These are phyloP conservation scores for Terana coerulea DNA, from an alignment of 768 basidiomycete genomes.

Conservation along the genomic window DNA sequence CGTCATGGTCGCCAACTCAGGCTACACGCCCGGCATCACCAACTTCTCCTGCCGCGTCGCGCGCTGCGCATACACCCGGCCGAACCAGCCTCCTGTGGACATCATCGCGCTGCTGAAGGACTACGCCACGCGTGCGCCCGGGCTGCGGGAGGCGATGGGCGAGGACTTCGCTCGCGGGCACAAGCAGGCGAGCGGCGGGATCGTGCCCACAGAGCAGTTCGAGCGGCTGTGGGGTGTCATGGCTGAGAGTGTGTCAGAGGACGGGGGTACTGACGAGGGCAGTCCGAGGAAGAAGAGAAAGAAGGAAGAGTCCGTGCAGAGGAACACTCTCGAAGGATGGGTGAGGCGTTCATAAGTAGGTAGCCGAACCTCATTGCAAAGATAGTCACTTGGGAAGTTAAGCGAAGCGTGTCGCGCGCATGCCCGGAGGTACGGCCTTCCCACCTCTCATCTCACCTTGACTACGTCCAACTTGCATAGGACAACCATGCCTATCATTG, in stretches of 20 bases:
- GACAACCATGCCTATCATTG: too few relatives aligned
- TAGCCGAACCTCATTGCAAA: too few relatives aligned
- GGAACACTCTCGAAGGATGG: slow-evolving; percentile 25
- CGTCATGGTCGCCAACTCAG: slow-evolving; percentile 37
- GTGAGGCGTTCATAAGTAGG: slow-evolving; percentile 8
- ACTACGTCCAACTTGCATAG: too few relatives aligned
- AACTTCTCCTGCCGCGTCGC: slow-evolving; percentile 43
- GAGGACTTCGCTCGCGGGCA: slow-evolving; percentile 45
- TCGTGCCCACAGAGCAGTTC: slow-evolving; percentile 29
- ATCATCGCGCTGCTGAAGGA: slow-evolving; percentile 12
- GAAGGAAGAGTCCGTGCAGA: slow-evolving; percentile 13
- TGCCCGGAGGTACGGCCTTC: too few relatives aligned
- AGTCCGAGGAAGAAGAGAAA: slow-evolving; percentile 18
- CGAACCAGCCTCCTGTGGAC: not conserved
- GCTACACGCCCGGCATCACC: slow-evolving; percentile 34
- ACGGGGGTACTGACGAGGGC: not conserved
- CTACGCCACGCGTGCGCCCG: slow-evolving; percentile 30
- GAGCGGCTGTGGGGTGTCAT: slow-evolving; percentile 25
- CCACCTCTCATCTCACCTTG: too few relatives aligned
- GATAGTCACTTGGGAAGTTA: too few relatives aligned
- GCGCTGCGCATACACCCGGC: slow-evolving; percentile 28
- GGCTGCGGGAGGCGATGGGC: slow-evolving; percentile 37
- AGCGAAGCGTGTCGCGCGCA: too few relatives aligned
- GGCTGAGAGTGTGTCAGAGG: not conserved
- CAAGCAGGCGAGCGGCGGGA: slow-evolving; percentile 46